These are phyloP conservation scores for Yamadazyma friedrichii DNA, from an alignment of 1,139 yeast species.

Conservation along the genomic window DNA sequence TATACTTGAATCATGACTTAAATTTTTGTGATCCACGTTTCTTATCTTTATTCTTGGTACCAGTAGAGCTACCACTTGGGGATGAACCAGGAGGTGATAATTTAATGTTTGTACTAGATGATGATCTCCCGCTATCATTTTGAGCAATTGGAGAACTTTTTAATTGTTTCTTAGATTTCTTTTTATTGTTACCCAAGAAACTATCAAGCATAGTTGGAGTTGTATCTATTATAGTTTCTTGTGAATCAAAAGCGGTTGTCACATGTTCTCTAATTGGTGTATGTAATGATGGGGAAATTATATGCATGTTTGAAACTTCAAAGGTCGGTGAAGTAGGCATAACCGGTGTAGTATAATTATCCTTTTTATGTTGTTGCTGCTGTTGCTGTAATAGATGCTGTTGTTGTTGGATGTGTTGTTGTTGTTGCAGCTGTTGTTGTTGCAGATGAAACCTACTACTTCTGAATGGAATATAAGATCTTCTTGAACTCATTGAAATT, in stretches of 20 bases:
- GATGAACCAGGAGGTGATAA: slow-evolving; percentile 12
- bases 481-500: slow-evolving; percentile 22
- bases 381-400: neutral
- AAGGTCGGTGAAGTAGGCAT: slow-evolving; percentile 23
- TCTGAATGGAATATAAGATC: slow-evolving; percentile 48
- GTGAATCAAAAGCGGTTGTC: slow-evolving; percentile 7
- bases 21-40: slow-evolving; percentile 22
- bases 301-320: slow-evolving; percentile 15
- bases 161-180: slow-evolving; percentile 23
- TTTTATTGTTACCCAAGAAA: slow-evolving; percentile 26
- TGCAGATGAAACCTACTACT: slow-evolving; percentile 23
- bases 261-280: slow-evolving; percentile 6
- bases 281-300: slow-evolving; percentile 9
- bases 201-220: slow-evolving; percentile 26
- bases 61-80: slow-evolving; percentile 12
- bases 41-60: slow-evolving; percentile 16
- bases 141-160: slow-evolving; percentile 10
- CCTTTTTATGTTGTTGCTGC: slow-evolving; percentile 11
- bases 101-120: slow-evolving; percentile 6
- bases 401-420: neutral
- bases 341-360: slow-evolving; percentile 23
- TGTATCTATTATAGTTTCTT: slow-evolving; percentile 8
- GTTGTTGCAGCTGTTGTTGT: neutral
- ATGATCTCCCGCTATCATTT: slow-evolving; percentile 7
- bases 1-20: slow-evolving; percentile 7